Evolutionary conservation across 2,329 filamentous ascomycete genomes (phyloP).

Genomic region (Tolypocladium capitatum): DNA sequence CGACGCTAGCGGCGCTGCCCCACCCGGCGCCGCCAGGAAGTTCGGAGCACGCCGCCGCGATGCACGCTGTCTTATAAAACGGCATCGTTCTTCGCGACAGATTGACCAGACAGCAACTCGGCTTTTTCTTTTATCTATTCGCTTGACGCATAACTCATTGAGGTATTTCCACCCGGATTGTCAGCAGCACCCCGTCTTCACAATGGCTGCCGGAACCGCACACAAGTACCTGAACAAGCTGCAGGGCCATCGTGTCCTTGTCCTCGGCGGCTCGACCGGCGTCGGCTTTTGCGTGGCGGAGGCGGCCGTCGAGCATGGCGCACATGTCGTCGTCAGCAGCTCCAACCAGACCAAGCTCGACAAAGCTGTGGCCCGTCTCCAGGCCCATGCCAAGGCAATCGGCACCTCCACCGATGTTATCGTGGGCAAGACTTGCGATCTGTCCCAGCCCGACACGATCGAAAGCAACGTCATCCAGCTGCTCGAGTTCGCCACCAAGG

Average conservation of each 20-base stretch:
- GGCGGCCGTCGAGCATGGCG: constrained; percentile 39
- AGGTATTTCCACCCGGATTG: background rate
- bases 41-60: background rate
- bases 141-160: background rate
- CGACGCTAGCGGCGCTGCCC: background rate
- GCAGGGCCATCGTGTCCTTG: constrained; percentile 30
- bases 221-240: constrained; percentile 21
- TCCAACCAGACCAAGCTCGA: constrained; percentile 37
- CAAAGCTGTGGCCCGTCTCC: constrained; percentile 29
- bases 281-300: constrained; percentile 50
- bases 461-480: constrained; percentile 35
- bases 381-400: constrained; percentile 12
- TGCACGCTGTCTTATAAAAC: background rate
- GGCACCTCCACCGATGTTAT: constrained; percentile 20
- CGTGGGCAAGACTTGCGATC: constrained; percentile 11
- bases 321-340: constrained; percentile 45
- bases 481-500: constrained; percentile 26
- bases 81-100: background rate
- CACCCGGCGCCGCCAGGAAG: background rate
- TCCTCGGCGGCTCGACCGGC: constrained; percentile 51
- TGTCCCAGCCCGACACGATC: constrained; percentile 6
- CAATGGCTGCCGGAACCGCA: constrained; percentile 2
- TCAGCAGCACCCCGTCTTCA: background rate
- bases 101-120: background rate
- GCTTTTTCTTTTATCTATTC: background rate